phyloP scores from a whole-genome alignment of 2,329 filamentous ascomycete genomes.

The Botrytis hyacinthi region DNA sequence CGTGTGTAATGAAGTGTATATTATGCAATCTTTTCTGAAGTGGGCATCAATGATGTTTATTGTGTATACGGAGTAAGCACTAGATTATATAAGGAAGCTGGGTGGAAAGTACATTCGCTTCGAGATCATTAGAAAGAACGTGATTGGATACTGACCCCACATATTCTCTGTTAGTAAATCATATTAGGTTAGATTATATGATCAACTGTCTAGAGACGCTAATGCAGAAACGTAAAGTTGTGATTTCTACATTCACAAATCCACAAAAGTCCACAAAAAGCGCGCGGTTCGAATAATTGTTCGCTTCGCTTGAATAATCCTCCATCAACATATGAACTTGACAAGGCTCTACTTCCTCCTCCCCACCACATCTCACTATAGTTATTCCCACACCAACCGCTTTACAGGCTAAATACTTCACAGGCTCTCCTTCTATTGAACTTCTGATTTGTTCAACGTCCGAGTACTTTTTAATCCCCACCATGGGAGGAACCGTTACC shows the following conservation, averaged over 20 bases:
- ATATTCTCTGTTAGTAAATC: neutral
- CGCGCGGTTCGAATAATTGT: constrained; percentile 12
- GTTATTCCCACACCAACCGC: neutral
- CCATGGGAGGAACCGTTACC: constrained; percentile 13
- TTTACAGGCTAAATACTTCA: neutral
- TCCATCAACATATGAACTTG: constrained; percentile 11
- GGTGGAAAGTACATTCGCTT: neutral
- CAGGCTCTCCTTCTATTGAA: neutral
- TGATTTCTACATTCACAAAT: constrained; percentile 1
- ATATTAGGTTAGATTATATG: neutral
- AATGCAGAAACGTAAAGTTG: constrained; percentile 11
- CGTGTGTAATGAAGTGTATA: neutral
- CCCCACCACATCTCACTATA: neutral
- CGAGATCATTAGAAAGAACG: neutral
- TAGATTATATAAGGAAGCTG: constrained; percentile 7
- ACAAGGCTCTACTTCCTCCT: constrained; percentile 8
- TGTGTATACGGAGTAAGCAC: neutral
- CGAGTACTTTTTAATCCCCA: neutral
- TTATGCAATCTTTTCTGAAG: neutral
- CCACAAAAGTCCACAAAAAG: constrained; percentile 14
- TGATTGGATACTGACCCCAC: neutral
- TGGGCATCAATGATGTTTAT: neutral
- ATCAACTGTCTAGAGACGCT: neutral
- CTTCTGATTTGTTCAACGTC: constrained; percentile 4
- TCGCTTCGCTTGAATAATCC: constrained; percentile 12